Evolutionary conservation across 2,329 filamentous ascomycete genomes (phyloP), one percentile per base, ranked within the genome.

Genomic region (Pyricularia pennisetigena): DNA sequence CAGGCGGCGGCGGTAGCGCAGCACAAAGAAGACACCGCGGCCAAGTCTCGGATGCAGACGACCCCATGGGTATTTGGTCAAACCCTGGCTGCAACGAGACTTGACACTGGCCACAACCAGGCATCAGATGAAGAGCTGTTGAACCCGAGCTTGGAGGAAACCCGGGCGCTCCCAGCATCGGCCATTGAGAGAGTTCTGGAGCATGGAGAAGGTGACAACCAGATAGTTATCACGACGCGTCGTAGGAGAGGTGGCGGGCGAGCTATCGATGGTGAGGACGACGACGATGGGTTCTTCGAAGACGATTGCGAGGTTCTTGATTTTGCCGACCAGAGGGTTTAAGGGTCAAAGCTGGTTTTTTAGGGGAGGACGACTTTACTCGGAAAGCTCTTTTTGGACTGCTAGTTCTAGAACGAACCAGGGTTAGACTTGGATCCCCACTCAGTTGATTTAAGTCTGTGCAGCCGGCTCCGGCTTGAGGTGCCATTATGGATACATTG

Each of bases 221-320:
- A 94, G 77, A 90, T 95, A 70, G 90, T 96, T 62, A 89, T 94
- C 23, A 96, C 91, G 20, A 94, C 92, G 2, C 85, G 92, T 70
- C 84, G 91, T 67, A 86, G 91, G 69, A 86, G 86, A 73, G 86
- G 84, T 59, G 80, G 82, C 57, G 82, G 81, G 66, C 82, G 84
- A 67, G 76, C 79, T 54, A 77, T 79, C 20, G 30, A 35, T 49
- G 80, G 81, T 32, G 75, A 78, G 12, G 69, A 68, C 1, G 57
- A 88, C 63, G 90, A 92, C 69, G 88, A 90, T 68, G 90, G 90
- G 2, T 96, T 97, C 78, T 97, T 97, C 74, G 93, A 97, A 78
- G 92, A 97, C 76, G 93, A 96, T 75, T 95, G 92, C 72, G 93
- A 97, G 76, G 91, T 97, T 69, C 84, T 97, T 71, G 93, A 97